Conservation (phyloP, 768 basidiomycete genomes). For the Cystobasidium ongulense region DNA sequence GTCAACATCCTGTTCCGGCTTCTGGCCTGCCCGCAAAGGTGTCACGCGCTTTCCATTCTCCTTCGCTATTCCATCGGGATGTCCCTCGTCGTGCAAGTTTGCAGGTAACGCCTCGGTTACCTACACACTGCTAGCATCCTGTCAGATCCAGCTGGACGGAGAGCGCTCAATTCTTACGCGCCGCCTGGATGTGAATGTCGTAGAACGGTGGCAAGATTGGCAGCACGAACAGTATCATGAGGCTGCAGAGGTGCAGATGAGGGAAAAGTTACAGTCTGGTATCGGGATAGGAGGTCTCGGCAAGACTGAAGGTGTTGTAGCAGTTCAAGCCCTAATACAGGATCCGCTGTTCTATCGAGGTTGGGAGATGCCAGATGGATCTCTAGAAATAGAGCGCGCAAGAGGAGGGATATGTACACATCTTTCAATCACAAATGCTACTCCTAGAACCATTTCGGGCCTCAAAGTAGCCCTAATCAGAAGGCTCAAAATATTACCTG, state of each 20-base stretch:
- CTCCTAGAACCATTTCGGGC: constrained; percentile 36
- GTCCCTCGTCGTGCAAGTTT: constrained; percentile 36
- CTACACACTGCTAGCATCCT: constrained; percentile 38
- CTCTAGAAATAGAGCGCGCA: background rate
- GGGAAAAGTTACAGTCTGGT: constrained; percentile 29
- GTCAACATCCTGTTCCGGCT: background rate
- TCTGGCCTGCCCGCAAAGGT: constrained; percentile 37
- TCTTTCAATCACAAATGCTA: constrained; percentile 34
- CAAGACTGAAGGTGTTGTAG: constrained; percentile 6
- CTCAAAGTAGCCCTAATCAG: constrained; percentile 36
- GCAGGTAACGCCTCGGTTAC: constrained; percentile 34
- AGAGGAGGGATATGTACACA: constrained; percentile 9
- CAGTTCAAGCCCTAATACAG: constrained; percentile 2
- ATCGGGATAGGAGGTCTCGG: constrained; percentile 21
- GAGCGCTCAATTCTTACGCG: constrained; percentile 33
- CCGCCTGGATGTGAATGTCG: constrained; percentile 31
- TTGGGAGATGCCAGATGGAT: constrained; percentile 15
- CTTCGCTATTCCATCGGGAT: constrained; percentile 34
- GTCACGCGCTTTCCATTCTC: constrained; percentile 39
- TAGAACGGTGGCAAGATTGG: constrained; percentile 42
- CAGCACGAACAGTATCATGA: constrained; percentile 18
- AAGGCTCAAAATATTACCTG: constrained; percentile 17
- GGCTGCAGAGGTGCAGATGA: constrained; percentile 10
- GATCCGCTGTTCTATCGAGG: constrained; percentile 38
- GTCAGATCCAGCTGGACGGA: constrained; percentile 27